Conservation (phyloP, 73 alveolate genomes). For the Paramecium sexaurelia region DNA sequence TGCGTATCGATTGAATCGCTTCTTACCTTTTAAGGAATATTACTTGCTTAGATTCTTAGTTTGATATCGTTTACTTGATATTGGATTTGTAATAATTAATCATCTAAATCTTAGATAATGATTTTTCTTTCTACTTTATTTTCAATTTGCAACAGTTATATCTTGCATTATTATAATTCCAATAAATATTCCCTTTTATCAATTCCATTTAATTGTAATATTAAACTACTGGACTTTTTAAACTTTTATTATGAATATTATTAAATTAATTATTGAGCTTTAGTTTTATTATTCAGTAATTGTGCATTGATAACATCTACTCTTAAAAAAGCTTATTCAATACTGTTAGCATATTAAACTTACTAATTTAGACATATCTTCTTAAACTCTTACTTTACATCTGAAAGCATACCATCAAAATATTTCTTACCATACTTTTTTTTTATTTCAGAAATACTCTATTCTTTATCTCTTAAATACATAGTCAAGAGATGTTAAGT, state of each 20-base stretch:
- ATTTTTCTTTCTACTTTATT: slow-evolving; percentile 12
- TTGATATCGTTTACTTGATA: neutral
- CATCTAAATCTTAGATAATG: neutral
- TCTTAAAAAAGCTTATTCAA: neutral
- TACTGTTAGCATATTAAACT: neutral
- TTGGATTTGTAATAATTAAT: neutral
- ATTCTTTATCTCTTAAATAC: slow-evolving; percentile 47
- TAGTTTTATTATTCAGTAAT: neutral
- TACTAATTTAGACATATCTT: slow-evolving; percentile 7
- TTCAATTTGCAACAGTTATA: neutral
- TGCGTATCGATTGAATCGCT: slow-evolving; percentile 41
- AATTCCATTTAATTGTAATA: neutral
- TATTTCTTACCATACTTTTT: slow-evolving; percentile 30
- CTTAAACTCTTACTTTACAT: slow-evolving; percentile 24
- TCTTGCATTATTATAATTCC: neutral
- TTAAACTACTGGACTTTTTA: neutral
- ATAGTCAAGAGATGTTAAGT: slow-evolving; percentile 3
- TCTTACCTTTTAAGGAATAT: neutral
- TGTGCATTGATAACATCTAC: neutral
- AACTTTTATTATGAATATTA: neutral
- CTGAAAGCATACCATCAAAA: slow-evolving; percentile 1
- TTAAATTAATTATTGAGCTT: neutral
- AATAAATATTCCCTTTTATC: slow-evolving; percentile 46
- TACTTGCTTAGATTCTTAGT: neutral
- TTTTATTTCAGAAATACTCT: neutral